Evolutionary conservation across 2,329 filamentous ascomycete species (phyloP), one percentile per base, ranked within the genome.

Genomic region (Aspergillus sp.): DNA sequence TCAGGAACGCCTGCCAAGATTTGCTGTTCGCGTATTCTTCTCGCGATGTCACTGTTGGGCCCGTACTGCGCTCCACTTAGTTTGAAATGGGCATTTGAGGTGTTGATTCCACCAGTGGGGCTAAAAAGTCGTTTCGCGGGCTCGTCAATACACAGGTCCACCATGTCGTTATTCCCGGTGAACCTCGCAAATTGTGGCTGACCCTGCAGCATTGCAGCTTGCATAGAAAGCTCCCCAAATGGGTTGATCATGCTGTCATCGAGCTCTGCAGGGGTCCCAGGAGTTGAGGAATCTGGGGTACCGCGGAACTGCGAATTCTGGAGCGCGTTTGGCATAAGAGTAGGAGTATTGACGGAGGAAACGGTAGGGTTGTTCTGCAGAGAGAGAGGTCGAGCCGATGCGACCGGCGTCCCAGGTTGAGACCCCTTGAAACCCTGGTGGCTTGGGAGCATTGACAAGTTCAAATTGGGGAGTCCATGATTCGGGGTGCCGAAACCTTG

Each of bases 341-440:
- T 96, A 0, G 94, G 94, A 0, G 94, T 98, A 76, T 97, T 98
- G 59, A 97, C 94, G 3, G 93, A 97, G 3, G 95, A 99, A 19
- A 98, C 94, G 1, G 93, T 97, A 17, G 94, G 94, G 76, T 97
- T 97, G 76, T 96, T 92, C 74, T 93, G 90, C 68, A 96, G 88
- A 54, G 89, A 89, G 71, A 94, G 92, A 9, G 78, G 75, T 46
- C 84, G 82, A 69, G 85, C 88, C 51, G 89, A 86, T 28, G 91
- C 84, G 34, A 90, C 89, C 2, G 94, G 94, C 0, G 94, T 97
- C 4, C 91, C 88, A 1, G 93, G 94, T 66, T 93, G 92, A 4
- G 93, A 96, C 9, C 89, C 91, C 61, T 92, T 89, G 62, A 97
- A 85, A 15, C 90, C 92, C 74, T 95, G 89, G 72, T 91, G 91